phyloP scores from a whole-genome alignment of 129 eudicot species.

The Silybum marianum region DNA sequence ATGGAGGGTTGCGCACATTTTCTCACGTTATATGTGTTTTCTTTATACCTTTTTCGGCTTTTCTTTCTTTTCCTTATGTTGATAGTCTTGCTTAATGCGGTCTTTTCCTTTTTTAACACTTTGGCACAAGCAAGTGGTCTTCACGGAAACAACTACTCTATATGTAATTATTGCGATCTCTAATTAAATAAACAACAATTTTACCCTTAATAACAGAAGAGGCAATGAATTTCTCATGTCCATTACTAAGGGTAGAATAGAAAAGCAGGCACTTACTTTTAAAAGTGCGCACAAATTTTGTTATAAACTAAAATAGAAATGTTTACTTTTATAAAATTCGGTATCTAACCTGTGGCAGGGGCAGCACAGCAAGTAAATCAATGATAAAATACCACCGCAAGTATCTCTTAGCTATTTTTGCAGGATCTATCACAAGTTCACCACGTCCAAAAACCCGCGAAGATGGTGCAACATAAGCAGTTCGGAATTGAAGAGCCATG shows the following conservation, averaged over 20 bases:
- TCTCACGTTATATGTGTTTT: no score
- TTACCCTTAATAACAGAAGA: not conserved
- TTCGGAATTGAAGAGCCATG: conserved; percentile 87
- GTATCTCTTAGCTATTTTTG: conserved; percentile 79
- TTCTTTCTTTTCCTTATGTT: not conserved
- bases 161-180: not conserved
- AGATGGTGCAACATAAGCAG: conserved; percentile 92
- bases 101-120: not conserved
- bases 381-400: conserved; percentile 68
- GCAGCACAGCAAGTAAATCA: conserved; percentile 81
- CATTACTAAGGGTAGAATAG: not conserved
- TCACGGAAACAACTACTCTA: not conserved
- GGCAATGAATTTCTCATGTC: not conserved
- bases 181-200: not conserved
- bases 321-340: not conserved
- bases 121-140: not conserved
- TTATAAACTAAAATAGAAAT: not conserved
- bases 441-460: conserved; percentile 95
- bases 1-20: not conserved
- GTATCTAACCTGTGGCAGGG: conserved; percentile 79
- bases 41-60: not conserved
- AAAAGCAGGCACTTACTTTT: not conserved
- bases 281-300: not conserved
- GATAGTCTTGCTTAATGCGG: not conserved
- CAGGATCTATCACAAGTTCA: conserved; percentile 89